Evolutionary conservation across 805 yeast genomes (phyloP).

Genomic region (Wickerhamomyces alni): DNA sequence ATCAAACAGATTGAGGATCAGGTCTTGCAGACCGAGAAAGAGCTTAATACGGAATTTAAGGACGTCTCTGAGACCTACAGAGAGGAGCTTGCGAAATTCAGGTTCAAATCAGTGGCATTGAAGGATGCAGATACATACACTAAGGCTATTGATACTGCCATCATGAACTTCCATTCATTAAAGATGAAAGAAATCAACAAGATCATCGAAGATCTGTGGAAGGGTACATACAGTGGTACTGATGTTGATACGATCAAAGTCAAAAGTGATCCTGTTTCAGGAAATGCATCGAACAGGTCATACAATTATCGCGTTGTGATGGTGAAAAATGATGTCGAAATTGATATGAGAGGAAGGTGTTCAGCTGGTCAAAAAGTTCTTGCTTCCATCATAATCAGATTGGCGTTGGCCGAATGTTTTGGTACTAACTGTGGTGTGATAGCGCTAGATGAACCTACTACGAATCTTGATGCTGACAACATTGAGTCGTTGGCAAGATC

Average conservation of each 20-base stretch:
- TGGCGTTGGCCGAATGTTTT: constrained; percentile 93
- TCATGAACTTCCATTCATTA: constrained; percentile 83
- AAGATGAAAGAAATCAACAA: constrained; percentile 92
- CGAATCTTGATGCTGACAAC: constrained; percentile 87
- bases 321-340: constrained; percentile 85
- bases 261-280: constrained; percentile 59
- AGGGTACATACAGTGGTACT: constrained; percentile 87
- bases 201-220: constrained; percentile 89
- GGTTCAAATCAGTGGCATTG: constrained; percentile 67
- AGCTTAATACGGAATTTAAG: constrained; percentile 64
- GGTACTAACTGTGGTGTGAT: constrained; percentile 94
- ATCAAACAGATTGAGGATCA: constrained; percentile 77
- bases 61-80: constrained; percentile 60
- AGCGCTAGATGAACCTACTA: constrained; percentile 96
- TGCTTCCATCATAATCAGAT: constrained; percentile 84
- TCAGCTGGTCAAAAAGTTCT: constrained; percentile 97
- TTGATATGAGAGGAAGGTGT: constrained; percentile 98
- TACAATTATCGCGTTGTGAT: constrained; percentile 93
- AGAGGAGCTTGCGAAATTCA: constrained; percentile 67
- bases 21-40: constrained; percentile 45
- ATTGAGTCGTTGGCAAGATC: constrained; percentile 83
- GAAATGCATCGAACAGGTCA: constrained; percentile 44
- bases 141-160: constrained; percentile 85
- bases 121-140: constrained; percentile 79
- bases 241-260: constrained; percentile 90